Conservation (phyloP, 108 stramenopile species). For the Schizochytrium sp. region DNA sequence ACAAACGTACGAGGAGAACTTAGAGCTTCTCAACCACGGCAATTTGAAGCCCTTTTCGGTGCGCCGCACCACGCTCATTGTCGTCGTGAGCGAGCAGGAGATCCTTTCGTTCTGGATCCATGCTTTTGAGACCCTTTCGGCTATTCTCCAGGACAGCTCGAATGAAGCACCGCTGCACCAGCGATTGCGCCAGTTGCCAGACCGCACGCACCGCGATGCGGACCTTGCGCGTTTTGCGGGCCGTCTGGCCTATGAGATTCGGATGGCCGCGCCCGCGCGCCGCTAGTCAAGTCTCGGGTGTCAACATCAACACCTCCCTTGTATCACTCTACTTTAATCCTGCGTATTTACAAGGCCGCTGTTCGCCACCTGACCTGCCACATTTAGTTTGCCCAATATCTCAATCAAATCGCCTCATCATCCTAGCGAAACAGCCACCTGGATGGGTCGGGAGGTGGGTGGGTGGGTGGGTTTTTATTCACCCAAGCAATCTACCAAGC, state of each 20-base stretch:
- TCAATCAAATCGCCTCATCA: too few relatives aligned
- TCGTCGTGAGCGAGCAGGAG: conserved; percentile 3
- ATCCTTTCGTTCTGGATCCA: background rate
- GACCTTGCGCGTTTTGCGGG: background rate
- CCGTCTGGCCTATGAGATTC: background rate
- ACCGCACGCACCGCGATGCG: background rate
- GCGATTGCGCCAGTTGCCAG: background rate
- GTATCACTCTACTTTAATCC: too few relatives aligned
- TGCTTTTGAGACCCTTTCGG: background rate
- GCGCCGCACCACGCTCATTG: conserved; percentile 8
- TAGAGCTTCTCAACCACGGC: conserved; percentile 55
- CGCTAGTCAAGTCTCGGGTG: background rate
- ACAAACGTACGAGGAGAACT: conserved; percentile 65
- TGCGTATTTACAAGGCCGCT: too few relatives aligned
- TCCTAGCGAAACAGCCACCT: too few relatives aligned
- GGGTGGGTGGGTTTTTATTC: too few relatives aligned
- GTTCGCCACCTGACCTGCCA: too few relatives aligned
- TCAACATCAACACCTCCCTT: too few relatives aligned
- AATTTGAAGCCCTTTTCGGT: conserved; percentile 61
- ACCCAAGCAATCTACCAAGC: too few relatives aligned
- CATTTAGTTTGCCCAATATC: too few relatives aligned
- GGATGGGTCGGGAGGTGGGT: too few relatives aligned
- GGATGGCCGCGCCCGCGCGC: background rate
- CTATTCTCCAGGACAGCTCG: background rate
- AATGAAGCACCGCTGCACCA: background rate